phyloP scores from a whole-genome alignment of 495 filamentous ascomycete species.

The Tuber melanosporum region DNA sequence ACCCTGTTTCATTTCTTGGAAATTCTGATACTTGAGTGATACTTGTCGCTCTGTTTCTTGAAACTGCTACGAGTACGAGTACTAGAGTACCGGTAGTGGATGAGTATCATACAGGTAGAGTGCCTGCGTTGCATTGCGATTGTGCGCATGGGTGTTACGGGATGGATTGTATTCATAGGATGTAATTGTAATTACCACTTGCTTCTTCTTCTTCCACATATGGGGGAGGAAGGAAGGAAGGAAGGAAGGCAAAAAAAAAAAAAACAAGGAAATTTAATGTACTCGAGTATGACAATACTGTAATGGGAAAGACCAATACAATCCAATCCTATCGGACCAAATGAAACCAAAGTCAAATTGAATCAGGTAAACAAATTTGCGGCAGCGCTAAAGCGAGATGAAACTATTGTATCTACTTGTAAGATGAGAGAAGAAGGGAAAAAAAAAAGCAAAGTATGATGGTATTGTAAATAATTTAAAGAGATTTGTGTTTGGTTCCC shows the following conservation, averaged over 20 bases:
- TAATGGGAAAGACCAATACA: not conserved
- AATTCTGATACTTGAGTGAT: too few species aligned
- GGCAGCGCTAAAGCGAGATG: not conserved
- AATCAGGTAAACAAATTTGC: not conserved
- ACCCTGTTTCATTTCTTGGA: too few species aligned
- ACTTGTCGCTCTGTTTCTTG: too few species aligned
- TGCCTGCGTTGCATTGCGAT: not conserved
- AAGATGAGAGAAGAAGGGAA: not conserved
- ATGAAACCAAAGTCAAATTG: not conserved
- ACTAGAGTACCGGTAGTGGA: not conserved
- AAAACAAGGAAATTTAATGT: not conserved
- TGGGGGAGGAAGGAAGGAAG: not conserved
- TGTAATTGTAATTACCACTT: not conserved
- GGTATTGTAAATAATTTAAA: not conserved
- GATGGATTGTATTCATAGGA: not conserved
- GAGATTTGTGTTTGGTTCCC: not conserved
- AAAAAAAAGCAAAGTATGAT: not conserved
- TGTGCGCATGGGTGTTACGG: not conserved
- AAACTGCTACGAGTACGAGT: too few species aligned
- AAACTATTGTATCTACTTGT: not conserved
- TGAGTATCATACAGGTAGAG: not conserved
- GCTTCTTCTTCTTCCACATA: not conserved
- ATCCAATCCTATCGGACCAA: not conserved
- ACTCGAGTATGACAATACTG: not conserved
- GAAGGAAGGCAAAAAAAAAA: not conserved